Evolutionary conservation across 768 basidiomycete species (phyloP).

Genomic region (Rubroboletus satanas): DNA sequence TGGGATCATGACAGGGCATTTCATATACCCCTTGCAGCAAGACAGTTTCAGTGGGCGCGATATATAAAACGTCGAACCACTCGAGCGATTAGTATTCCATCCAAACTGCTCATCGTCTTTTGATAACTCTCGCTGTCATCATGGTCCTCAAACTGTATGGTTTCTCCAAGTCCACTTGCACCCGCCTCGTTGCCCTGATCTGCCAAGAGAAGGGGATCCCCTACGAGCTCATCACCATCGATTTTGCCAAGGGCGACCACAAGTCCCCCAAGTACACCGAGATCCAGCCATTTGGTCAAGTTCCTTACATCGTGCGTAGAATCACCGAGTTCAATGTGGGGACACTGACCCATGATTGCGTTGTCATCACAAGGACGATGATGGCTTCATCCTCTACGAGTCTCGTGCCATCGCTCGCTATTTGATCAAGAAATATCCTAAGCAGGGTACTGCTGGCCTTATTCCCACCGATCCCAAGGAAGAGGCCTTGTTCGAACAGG

Average conservation of each 20-base stretch:
- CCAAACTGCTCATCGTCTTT: not conserved
- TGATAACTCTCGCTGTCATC: not conserved
- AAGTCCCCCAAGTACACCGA: slow-evolving; percentile 41
- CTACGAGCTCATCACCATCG: slow-evolving; percentile 46
- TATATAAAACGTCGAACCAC: too few species aligned
- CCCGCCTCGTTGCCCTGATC: slow-evolving; percentile 47
- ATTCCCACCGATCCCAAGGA: slow-evolving; percentile 43
- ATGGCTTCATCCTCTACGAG: slow-evolving; percentile 61
- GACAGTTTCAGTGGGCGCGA: too few species aligned
- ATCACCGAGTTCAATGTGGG: too few species aligned
- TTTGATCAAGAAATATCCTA: slow-evolving; percentile 49
- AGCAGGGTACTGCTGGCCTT: slow-evolving; percentile 45
- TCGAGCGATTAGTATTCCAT: too few species aligned
- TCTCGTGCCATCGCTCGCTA: slow-evolving; percentile 61
- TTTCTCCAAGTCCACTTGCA: slow-evolving; percentile 40
- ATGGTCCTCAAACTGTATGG: slow-evolving; percentile 41
- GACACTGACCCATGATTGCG: not conserved
- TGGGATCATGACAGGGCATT: too few species aligned
- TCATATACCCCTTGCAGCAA: too few species aligned
- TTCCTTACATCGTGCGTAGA: slow-evolving; percentile 41
- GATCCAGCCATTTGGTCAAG: slow-evolving; percentile 57
- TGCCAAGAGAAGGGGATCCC: slow-evolving; percentile 55
- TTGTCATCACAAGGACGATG: slow-evolving; percentile 43
- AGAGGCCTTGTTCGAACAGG: slow-evolving; percentile 31
- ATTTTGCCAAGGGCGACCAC: slow-evolving; percentile 43